Evolutionary conservation across 1,139 yeast genomes (phyloP).

Genomic region (Blastobotrys ciferrii): DNA sequence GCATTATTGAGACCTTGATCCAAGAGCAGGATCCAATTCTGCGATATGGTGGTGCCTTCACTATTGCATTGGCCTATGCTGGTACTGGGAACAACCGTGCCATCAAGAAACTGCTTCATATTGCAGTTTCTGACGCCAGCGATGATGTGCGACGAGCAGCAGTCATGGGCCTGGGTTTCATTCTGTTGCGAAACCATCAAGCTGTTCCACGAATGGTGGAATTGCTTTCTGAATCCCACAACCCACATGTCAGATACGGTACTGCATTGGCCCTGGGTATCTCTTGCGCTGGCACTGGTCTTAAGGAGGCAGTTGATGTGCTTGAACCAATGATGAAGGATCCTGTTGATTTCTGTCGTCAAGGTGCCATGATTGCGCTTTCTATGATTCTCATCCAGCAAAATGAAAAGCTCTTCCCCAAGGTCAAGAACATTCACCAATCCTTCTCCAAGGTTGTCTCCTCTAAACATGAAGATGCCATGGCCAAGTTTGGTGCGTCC

Average conservation of each 20-base stretch:
- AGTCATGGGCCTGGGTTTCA: slow-evolving; percentile 90
- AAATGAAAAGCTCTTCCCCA: slow-evolving; percentile 79
- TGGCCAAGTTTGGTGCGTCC: slow-evolving; percentile 97
- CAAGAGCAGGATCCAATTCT: slow-evolving; percentile 77
- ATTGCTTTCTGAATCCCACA: slow-evolving; percentile 87
- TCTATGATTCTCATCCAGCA: slow-evolving; percentile 93
- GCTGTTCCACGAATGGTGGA: slow-evolving; percentile 96
- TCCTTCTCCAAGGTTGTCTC: slow-evolving; percentile 71
- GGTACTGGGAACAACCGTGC: slow-evolving; percentile 94
- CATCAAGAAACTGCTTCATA: slow-evolving; percentile 78
- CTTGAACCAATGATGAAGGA: slow-evolving; percentile 91
- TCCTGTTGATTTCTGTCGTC: slow-evolving; percentile 95
- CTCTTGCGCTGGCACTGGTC: slow-evolving; percentile 93
- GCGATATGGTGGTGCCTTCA: slow-evolving; percentile 94
- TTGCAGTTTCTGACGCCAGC: slow-evolving; percentile 94
- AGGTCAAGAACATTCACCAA: slow-evolving; percentile 74
- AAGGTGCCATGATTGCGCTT: slow-evolving; percentile 91
- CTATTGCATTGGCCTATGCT: slow-evolving; percentile 92
- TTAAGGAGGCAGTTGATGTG: slow-evolving; percentile 85
- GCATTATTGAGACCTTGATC: slow-evolving; percentile 63
- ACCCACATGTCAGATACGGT: slow-evolving; percentile 98
- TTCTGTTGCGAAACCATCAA: slow-evolving; percentile 83
- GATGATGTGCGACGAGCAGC: slow-evolving; percentile 98
- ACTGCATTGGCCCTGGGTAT: slow-evolving; percentile 97
- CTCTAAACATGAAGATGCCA: slow-evolving; percentile 91